Evolutionary conservation across 2,329 filamentous ascomycete genomes (phyloP).

Genomic region (Didymella pinodella): DNA sequence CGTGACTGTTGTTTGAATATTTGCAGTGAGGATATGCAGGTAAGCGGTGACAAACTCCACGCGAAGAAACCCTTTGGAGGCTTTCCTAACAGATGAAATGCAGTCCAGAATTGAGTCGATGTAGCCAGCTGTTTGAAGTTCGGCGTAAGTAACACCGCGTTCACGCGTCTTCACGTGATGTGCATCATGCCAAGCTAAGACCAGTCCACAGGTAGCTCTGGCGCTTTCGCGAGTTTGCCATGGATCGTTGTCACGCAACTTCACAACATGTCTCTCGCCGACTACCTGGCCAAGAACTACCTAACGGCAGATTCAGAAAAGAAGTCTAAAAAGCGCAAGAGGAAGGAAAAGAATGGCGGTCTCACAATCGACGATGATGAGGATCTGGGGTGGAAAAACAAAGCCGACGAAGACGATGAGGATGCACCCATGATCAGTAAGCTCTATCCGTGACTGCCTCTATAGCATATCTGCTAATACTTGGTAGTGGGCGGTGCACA

Average conservation of each 20-base stretch:
- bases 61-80: no score
- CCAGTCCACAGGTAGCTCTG: neutral
- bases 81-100: no score
- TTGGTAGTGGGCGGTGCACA: conserved; percentile 45
- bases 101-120: neutral
- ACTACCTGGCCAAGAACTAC: conserved; percentile 92
- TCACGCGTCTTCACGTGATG: conserved; percentile 40
- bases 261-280: conserved; percentile 69
- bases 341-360: conserved; percentile 53
- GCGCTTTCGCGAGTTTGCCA: conserved; percentile 7
- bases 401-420: conserved; percentile 62
- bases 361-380: conserved; percentile 63
- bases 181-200: conserved; percentile 17
- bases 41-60: no score
- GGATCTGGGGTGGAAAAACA: conserved; percentile 59
- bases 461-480: conserved; percentile 26
- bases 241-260: no score
- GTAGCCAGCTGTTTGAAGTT: neutral
- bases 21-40: no score
- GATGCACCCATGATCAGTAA: conserved; percentile 58
- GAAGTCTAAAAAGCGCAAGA: conserved; percentile 62
- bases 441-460: conserved; percentile 8
- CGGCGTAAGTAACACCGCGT: conserved; percentile 16
- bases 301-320: conserved; percentile 70
- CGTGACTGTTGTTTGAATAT: neutral